Evolutionary conservation across 306 rosid genomes (phyloP).

Genomic region (Luffa acutangula): DNA sequence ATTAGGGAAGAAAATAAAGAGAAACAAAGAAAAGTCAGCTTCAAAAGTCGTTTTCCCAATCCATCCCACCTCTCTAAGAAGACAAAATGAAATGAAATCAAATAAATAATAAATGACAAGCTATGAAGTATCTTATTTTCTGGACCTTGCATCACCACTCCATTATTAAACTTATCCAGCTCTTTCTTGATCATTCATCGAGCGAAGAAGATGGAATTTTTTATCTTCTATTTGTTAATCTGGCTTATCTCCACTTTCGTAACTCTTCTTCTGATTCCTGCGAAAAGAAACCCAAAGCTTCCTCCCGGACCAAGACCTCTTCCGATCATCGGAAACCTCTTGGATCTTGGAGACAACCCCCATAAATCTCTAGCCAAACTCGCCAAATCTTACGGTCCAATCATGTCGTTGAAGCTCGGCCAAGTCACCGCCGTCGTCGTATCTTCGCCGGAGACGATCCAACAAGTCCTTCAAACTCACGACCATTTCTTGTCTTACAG

Average conservation of each 20-base stretch:
- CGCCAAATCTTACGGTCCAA: constrained; percentile 33
- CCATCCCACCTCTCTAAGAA: too few relatives aligned
- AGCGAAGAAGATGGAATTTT: background rate
- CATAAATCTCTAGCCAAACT: constrained; percentile 32
- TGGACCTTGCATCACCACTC: too few relatives aligned
- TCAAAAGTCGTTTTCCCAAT: too few relatives aligned
- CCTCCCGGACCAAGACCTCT: constrained; percentile 46
- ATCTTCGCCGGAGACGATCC: constrained; percentile 30
- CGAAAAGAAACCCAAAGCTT: constrained; percentile 3
- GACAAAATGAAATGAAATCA: too few relatives aligned
- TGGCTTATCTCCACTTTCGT: background rate
- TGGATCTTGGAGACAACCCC: constrained; percentile 37
- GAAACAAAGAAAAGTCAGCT: too few relatives aligned
- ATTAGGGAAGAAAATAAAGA: too few relatives aligned
- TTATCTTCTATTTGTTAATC: background rate
- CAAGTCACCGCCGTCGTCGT: constrained; percentile 30
- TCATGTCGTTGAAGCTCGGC: constrained; percentile 39
- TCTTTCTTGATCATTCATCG: background rate
- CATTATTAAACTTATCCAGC: too few relatives aligned
- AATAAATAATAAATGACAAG: too few relatives aligned
- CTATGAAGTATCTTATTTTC: too few relatives aligned
- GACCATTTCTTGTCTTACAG: constrained; percentile 32
- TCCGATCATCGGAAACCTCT: constrained; percentile 47
- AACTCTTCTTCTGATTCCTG: background rate
- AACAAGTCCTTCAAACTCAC: constrained; percentile 29